These are phyloP conservation scores for Psidium friedrichsthalianum DNA, from an alignment of 345 rosid genomes.

Conservation along the genomic window DNA sequence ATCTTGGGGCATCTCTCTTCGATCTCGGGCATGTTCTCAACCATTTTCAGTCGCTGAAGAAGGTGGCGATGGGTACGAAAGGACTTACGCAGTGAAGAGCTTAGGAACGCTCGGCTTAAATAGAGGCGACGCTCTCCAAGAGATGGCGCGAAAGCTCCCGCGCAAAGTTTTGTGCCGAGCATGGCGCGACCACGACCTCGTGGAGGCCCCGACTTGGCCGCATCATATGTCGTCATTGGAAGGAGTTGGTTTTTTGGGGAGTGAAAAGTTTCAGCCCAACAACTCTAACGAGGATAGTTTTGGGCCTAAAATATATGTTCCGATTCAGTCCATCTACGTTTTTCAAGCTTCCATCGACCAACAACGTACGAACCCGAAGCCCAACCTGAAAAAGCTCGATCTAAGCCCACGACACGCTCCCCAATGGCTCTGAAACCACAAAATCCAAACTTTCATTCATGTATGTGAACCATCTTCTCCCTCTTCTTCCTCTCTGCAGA, in stretches of 20 bases:
- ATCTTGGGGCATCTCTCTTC: constrained; percentile 26
- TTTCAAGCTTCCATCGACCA: no score
- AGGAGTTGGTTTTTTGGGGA: background rate
- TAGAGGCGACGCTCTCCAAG: background rate
- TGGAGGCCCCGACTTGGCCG: background rate
- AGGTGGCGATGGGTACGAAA: background rate
- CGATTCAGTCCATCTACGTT: no score
- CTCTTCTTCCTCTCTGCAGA: background rate
- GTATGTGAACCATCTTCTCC: background rate
- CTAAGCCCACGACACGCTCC: background rate
- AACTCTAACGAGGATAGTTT: background rate
- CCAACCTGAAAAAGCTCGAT: background rate
- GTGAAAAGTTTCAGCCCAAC: background rate
- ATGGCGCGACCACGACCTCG: background rate
- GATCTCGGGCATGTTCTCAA: constrained; percentile 2
- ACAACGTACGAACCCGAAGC: background rate
- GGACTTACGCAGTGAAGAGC: background rate
- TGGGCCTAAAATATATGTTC: background rate
- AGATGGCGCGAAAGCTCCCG: background rate
- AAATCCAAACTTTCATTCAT: background rate
- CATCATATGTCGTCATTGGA: background rate
- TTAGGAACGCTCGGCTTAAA: background rate
- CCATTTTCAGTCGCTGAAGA: background rate
- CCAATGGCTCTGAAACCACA: background rate
- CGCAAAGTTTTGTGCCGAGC: background rate